Evolutionary conservation across 2,329 filamentous ascomycete species (phyloP), one percentile per base, ranked within the genome.

Genomic region (Elsinoe batatas): DNA sequence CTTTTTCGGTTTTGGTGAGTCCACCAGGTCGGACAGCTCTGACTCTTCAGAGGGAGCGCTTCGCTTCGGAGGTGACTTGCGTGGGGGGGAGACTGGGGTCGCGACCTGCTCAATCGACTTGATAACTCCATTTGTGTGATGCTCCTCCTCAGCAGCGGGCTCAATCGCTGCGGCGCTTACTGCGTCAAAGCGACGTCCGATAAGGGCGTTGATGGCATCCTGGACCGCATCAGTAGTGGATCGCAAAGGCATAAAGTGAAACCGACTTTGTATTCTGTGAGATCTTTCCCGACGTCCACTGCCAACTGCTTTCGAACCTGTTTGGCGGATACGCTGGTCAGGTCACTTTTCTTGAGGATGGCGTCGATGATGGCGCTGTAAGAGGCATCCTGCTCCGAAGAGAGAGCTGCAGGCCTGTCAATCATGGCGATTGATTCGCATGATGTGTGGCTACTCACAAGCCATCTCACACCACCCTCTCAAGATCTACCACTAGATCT

Each of bases 271-370:
- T 83, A 76, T 53, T 76, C 74, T 53, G 78, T 76, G 61, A 84
- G 76, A 68, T 85, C 81, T 72, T 81, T 74, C 63, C 78, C 76
- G 54, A 84, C 76, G 58, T 71, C 71, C 63, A 79, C 79, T 65
- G 84, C 80, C 38, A 85, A 72, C 26, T 78, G 79, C 67, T 80
- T 82, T 61, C 81, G 79, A 67, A 85, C 83, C 62, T 76, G 75
- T 71, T 85, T 85, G 58, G 80, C 80, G 35, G 82, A 83, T 60
- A 85, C 79, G 54, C 79, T 83, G 60, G 80, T 79, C 30, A 85
- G 72, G 63, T 85, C 81, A 64, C 79, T 80, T 55, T 70, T 70
- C 43, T 74, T 74, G 51, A 85, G 73, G 62, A 85, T 84, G 32
- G 73, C 72, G 67, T 85, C 82, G 62, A 85, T 84, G 66, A 84